Evolutionary conservation across 108 stramenopile genomes (phyloP), one percentile per base, ranked within the genome.

Genomic region (Stephanodiscus minutulus): DNA sequence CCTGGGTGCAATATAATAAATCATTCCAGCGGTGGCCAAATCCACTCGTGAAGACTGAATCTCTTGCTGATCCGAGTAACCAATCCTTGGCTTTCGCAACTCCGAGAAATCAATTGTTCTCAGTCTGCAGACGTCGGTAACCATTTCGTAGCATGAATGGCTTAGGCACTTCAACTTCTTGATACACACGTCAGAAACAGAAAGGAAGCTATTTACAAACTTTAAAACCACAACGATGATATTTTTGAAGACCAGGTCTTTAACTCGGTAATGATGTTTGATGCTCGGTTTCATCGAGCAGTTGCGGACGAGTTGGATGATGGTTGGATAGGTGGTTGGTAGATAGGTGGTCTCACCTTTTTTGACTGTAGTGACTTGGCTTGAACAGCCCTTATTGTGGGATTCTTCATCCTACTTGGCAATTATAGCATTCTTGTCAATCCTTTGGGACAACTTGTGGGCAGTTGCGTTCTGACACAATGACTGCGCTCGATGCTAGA

Each of bases 1-100:
- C 36, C 53, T 2, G 39, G 33, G 21, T 68, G 49, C 2, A 49
- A 21, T n/a, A 20, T 68, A 68, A 36, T 41, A 37, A 20, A 68
- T 36, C 5, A 43, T 35, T 52, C 54, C 53, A 12, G 67, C 53
- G 8, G 17, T 36, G 0, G 55, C 55, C 22, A 39, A 18, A 2
- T 20, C n/a, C 37, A 57, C 21, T 10, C 37, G 24, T 4, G 7
- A 1, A 2, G 3, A 6, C 6, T 25, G 11, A 17, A 49, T 20
- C 8, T 49, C 7, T 17, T 17, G 3, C 9, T 49, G 20, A 3
- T 49, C 20, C 3, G 17, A 2, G 9, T 49, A 49, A 7, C 20
- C 20, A 12, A 21, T 25, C n/a, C n/a, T n/a, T n/a, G n/a, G n/a
- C n/a, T n/a, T n/a, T n/a, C n/a, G n/a, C n/a, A n/a, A n/a, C n/a